Evolutionary conservation across 768 basidiomycete species (phyloP), one percentile per base, ranked within the genome.

Genomic region (Chalciporus sphaerocephalus): DNA sequence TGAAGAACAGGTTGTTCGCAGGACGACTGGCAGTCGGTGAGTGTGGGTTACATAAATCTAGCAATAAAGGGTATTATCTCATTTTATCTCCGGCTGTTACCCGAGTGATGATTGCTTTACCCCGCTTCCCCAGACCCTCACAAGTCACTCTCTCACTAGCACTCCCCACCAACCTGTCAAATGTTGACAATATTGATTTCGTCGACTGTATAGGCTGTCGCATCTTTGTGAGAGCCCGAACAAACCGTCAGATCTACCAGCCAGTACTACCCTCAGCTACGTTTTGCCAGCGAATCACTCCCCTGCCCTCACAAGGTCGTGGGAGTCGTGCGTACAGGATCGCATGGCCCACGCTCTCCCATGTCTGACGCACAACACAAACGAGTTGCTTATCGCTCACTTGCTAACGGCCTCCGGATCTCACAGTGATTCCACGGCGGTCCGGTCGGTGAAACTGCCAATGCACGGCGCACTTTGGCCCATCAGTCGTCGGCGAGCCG

Each of bases 1-100:
- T 59, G 46, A 58, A 60, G 55, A 42, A 48, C 40, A 23, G 46
- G 34, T 28, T 52, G 15, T 56, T 54, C 57, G 43, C 54, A 56
- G 38, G 55, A 38, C n/a, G n/a, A n/a, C n/a, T n/a, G n/a, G n/a
- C n/a, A 46, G 51, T 52, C 44, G 41, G 32, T 25, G 32, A 33
- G 22, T 33, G 30, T n/a, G 37, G 35, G 44, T 54, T 63, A 65
- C 61, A 56, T 62, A 65, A 65, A 57, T 23, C 23, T 21, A 47
- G 39, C 34, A 21, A n/a, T n/a, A n/a, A n/a, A n/a, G n/a, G n/a
- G n/a, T n/a, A n/a, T n/a, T n/a, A n/a, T n/a, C n/a, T n/a, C n/a
- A n/a, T n/a, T n/a, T n/a, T n/a, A n/a, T n/a, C n/a, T n/a, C n/a
- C n/a, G n/a, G n/a, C n/a, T n/a, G n/a, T n/a, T n/a, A n/a, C n/a